Conservation (phyloP, 2,329 filamentous ascomycete species). For the Hawksworthiomyces lignivorus region DNA sequence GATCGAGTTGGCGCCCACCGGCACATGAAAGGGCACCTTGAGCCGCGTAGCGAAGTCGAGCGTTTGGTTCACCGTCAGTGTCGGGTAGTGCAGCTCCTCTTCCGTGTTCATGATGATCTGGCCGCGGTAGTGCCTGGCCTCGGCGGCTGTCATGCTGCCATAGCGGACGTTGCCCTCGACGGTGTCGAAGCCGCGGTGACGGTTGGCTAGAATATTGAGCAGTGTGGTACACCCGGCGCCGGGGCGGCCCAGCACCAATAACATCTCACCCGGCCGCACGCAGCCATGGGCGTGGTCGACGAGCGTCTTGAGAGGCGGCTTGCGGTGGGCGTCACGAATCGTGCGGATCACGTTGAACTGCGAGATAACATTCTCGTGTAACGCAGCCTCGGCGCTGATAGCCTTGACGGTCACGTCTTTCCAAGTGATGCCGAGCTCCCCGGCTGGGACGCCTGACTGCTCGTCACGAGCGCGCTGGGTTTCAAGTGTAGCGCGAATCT, state of each 20-base stretch:
- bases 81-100: slow-evolving; percentile 59
- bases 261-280: slow-evolving; percentile 47
- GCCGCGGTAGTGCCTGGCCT: slow-evolving; percentile 32
- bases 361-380: slow-evolving; percentile 57
- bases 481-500: no score
- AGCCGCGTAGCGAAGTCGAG: slow-evolving; percentile 58
- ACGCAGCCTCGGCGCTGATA: slow-evolving; percentile 50
- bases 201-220: slow-evolving; percentile 59
- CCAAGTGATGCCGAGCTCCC: slow-evolving; percentile 57
- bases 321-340: slow-evolving; percentile 43
- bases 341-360: slow-evolving; percentile 49
- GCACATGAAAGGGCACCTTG: slow-evolving; percentile 45
- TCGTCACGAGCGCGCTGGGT: no score
- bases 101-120: slow-evolving; percentile 55
- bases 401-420: slow-evolving; percentile 56
- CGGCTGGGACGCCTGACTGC: no score
- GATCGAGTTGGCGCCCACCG: slow-evolving; percentile 31
- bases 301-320: slow-evolving; percentile 55
- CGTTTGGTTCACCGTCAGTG: slow-evolving; percentile 59
- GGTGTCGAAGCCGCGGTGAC: slow-evolving; percentile 55
- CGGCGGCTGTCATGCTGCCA: slow-evolving; percentile 37
- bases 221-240: slow-evolving; percentile 51
- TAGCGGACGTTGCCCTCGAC: slow-evolving; percentile 61
- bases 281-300: slow-evolving; percentile 53
- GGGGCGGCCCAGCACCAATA: slow-evolving; percentile 50